Evolutionary conservation across 306 rosid genomes (phyloP), one percentile per base, ranked within the genome.

Genomic region (Malus domestica): DNA sequence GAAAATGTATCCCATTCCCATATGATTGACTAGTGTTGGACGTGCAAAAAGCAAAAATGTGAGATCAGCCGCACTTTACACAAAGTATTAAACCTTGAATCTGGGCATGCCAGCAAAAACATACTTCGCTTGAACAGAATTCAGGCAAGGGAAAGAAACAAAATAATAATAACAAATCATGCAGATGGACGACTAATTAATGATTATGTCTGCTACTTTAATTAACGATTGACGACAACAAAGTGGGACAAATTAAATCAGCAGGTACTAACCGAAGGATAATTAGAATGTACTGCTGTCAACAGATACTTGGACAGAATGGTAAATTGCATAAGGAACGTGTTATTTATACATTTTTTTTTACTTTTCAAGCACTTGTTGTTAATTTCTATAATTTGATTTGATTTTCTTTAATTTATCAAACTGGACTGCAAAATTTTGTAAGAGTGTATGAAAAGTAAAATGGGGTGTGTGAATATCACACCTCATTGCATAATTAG

Each of bases 171-270:
- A n/a, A 52, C 61, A 75, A 66, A 20, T n/a, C 19, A 46, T 49
- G 29, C 35, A 79, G 12, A 57, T 3, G n/a, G 73, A 79, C n/a
- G 20, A 29, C 54, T 73, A 32, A 51, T 22, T 58, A 29, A 80
- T 80, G 71, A 74, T 70, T 69, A 52, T 57, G 84, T 76, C 73
- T 44, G 10, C 12, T 30, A 65, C 78, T 81, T 81, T 76, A 71
- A 55, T 64, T 63, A 68, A 32, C 40, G 40, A 35, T 35, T 35
- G 40, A 35, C 40, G 67, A 61, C 52, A 23, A 81, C 15, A 71
- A 30, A 70, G 18, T n/a, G 23, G 65, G 33, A 67, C 55, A 59
- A 60, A 80, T 68, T 25, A 51, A 61, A 45, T 45, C 54, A 57
- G 25, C 61, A 8, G 12, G 12, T 57, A 57, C 23, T 3, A 45